A percentile compares a stretch with the other conserved stretches of the same genome.
Conservation (phyloP, 1,284 basidiomycete genomes). For the Ustilago hordei region DNA sequence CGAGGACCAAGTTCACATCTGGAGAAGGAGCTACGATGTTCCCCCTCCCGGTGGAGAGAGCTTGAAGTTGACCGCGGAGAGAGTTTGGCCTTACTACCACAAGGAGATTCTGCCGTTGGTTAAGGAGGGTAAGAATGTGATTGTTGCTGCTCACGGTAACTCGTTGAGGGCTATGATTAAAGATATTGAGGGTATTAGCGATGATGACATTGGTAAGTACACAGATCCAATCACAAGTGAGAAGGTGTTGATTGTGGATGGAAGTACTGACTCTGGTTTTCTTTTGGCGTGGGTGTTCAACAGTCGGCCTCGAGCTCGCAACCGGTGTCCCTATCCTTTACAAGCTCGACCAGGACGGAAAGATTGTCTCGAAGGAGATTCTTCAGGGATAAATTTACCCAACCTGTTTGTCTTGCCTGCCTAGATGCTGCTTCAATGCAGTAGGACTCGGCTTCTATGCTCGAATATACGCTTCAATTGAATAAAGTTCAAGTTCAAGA, state of each 20-base stretch:
- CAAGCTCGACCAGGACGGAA: conserved; percentile 69
- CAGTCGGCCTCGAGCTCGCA: conserved; percentile 70
- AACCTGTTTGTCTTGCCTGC: neutral
- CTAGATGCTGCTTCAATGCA: no score
- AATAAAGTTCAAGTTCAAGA: no score
- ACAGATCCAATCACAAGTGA: neutral
- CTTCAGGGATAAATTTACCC: conserved; percentile 40
- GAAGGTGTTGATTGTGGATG: neutral
- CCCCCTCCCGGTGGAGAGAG: conserved; percentile 71
- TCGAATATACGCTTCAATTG: no score
- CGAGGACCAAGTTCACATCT: conserved; percentile 72
- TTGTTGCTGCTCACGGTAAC: conserved; percentile 72
- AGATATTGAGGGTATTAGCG: conserved; percentile 69
- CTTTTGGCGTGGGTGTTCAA: neutral
- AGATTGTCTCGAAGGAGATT: conserved; percentile 67
- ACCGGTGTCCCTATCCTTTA: conserved; percentile 72
- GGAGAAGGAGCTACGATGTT: conserved; percentile 70
- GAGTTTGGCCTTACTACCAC: conserved; percentile 71
- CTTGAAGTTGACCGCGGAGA: conserved; percentile 70
- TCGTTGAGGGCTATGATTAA: conserved; percentile 71
- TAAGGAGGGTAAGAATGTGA: conserved; percentile 70
- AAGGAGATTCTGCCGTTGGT: conserved; percentile 70
- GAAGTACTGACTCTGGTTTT: neutral
- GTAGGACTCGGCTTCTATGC: no score
- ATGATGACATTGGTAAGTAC: conserved; percentile 69